Evolutionary conservation across 352 stramenopile genomes (phyloP).

Genomic region (Globisporangium rhizosaccharum): DNA sequence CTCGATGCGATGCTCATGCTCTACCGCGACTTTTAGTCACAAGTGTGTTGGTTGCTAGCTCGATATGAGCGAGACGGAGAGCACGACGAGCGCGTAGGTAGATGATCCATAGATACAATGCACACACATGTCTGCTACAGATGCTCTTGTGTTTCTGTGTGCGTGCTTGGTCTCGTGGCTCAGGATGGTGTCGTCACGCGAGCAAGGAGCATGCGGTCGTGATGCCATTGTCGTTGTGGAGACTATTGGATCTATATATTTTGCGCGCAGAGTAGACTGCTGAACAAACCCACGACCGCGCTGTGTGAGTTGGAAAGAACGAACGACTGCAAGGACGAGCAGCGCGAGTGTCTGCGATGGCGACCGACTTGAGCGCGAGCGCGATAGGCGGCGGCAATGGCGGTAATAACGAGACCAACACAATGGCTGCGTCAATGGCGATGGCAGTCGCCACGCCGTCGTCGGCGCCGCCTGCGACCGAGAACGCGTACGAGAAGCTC

Average conservation of each 20-base stretch:
- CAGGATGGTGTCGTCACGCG: no score
- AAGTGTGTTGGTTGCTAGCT: not conserved
- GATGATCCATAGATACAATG: no score
- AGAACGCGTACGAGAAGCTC: constrained; percentile 89
- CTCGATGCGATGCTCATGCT: constrained; percentile 87
- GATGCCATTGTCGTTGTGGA: no score
- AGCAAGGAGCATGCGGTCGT: no score
- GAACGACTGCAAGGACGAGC: not conserved
- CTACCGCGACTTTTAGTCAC: constrained; percentile 71
- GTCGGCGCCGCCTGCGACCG: constrained; percentile 25
- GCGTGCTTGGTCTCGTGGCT: no score
- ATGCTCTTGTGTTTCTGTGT: no score
- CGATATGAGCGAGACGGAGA: not conserved
- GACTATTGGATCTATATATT: no score
- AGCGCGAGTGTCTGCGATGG: constrained; percentile 14
- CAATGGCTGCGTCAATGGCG: constrained; percentile 8
- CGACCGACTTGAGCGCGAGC: constrained; percentile 47
- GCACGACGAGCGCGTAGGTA: not conserved
- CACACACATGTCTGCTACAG: no score
- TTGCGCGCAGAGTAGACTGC: no score
- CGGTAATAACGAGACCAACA: constrained; percentile 13
- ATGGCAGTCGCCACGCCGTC: constrained; percentile 8
- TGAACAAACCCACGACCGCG: not conserved
- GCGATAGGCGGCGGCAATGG: constrained; percentile 31
- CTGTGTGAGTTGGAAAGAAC: not conserved